These are phyloP conservation scores for Phylloporus sp. DNA, from an alignment of 768 basidiomycete species.

Conservation along the genomic window DNA sequence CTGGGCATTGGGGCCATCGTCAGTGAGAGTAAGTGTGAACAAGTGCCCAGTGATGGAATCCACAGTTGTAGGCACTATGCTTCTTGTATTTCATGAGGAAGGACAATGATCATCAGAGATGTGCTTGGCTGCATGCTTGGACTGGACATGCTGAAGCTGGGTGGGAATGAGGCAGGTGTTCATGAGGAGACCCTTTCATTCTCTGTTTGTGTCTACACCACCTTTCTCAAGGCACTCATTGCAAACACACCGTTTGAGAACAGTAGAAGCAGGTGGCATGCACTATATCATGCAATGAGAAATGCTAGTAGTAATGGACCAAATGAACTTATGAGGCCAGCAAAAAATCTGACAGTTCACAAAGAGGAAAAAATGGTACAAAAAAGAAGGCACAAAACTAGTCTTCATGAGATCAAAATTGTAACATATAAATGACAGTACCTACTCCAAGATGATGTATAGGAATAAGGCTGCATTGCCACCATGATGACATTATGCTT, in stretches of 20 bases:
- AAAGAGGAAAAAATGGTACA: too few relatives aligned
- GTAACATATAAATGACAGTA: too few relatives aligned
- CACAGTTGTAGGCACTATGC: not conserved
- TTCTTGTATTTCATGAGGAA: not conserved
- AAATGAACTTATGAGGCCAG: too few relatives aligned
- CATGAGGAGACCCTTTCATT: not conserved
- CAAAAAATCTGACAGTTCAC: too few relatives aligned
- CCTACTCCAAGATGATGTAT: too few relatives aligned
- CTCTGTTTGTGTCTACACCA: not conserved
- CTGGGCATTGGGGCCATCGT: not conserved
- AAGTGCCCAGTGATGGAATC: not conserved
- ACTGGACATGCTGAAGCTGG: not conserved
- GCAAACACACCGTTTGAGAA: not conserved
- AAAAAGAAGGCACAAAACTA: too few relatives aligned
- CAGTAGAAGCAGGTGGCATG: too few relatives aligned
- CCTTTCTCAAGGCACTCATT: not conserved
- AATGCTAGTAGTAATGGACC: too few relatives aligned
- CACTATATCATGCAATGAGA: too few relatives aligned
- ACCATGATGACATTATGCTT: too few relatives aligned
- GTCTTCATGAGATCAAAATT: too few relatives aligned
- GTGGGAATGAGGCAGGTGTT: not conserved
- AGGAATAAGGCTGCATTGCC: too few relatives aligned
- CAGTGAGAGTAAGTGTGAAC: not conserved
- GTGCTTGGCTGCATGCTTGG: not conserved
- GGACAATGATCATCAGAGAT: not conserved